Evolutionary conservation across 176 grass and related monocot genomes (phyloP).

Genomic region (Hsuehochloa calcarea): DNA sequence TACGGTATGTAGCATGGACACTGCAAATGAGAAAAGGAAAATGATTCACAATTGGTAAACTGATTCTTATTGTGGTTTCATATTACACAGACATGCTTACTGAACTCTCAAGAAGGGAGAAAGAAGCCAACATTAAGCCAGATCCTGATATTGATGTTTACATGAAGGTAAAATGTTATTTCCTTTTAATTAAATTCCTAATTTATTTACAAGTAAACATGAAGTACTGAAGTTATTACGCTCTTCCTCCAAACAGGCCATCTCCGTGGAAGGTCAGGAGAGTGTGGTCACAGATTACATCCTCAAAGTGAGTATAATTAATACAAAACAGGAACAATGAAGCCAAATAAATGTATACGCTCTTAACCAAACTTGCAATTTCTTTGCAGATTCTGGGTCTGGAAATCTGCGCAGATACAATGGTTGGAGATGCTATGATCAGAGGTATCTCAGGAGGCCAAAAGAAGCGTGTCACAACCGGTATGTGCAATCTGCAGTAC

Average conservation of each 20-base stretch:
- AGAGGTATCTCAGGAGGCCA: constrained; percentile 93
- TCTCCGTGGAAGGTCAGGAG: constrained; percentile 93
- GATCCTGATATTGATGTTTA: constrained; percentile 92
- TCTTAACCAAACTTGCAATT: not conserved
- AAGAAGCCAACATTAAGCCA: constrained; percentile 83
- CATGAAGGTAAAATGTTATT: constrained; percentile 64
- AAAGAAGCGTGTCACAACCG: constrained; percentile 95
- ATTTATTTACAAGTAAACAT: constrained; percentile 9
- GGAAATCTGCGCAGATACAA: constrained; percentile 91
- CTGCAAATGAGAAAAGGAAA: not conserved
- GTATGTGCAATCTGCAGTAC: constrained; percentile 36
- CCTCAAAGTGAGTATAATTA: constrained; percentile 63
- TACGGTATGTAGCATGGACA: constrained; percentile 50
- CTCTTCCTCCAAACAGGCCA: constrained; percentile 52
- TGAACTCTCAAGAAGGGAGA: constrained; percentile 92
- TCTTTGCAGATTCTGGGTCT: constrained; percentile 72
- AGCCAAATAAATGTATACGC: not conserved
- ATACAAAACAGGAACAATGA: not conserved
- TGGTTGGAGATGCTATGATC: constrained; percentile 92
- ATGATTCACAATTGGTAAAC: not conserved
- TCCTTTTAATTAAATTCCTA: not conserved
- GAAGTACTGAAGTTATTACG: not conserved
- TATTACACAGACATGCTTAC: constrained; percentile 74
- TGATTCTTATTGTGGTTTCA: constrained; percentile 15
- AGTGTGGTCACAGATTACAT: constrained; percentile 91